These are phyloP conservation scores for Monascus purpureus DNA, from an alignment of 495 filamentous ascomycete genomes.

Conservation along the genomic window DNA sequence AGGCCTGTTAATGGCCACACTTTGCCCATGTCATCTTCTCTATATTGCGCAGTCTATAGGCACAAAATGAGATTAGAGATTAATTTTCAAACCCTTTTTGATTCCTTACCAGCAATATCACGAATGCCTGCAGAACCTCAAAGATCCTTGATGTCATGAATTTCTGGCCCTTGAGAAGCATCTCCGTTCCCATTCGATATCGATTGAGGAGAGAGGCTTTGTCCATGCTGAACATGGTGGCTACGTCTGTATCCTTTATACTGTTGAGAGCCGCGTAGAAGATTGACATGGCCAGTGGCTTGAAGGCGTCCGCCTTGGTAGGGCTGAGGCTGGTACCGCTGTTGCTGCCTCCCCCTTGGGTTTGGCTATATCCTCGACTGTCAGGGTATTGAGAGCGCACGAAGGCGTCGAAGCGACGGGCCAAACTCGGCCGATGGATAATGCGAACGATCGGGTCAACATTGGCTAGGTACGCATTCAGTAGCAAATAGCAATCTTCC, in stretches of 20 bases:
- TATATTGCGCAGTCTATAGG: not conserved
- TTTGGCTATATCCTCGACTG: no score
- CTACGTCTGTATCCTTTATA: not conserved
- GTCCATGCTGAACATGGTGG: not conserved
- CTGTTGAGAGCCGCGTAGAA: not conserved
- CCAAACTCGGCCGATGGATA: not conserved
- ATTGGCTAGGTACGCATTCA: not conserved
- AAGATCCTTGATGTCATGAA: not conserved
- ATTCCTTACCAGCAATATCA: not conserved
- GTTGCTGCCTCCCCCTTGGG: no score
- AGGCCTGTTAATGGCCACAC: slow-evolving; percentile 30
- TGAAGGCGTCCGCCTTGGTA: no score
- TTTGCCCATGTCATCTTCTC: slow-evolving; percentile 4
- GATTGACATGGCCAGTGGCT: not conserved
- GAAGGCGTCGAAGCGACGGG: not conserved
- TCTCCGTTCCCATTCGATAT: not conserved
- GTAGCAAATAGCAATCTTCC: not conserved
- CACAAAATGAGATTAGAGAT: slow-evolving; percentile 7
- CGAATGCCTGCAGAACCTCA: not conserved
- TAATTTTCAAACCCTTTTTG: no score
- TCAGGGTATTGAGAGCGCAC: not conserved
- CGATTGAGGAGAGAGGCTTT: not conserved
- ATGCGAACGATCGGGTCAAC: not conserved
- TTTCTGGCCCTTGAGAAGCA: not conserved
- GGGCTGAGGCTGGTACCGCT: no score